These are phyloP conservation scores for Chrysosphaeria jannelii DNA, from an alignment of 2,329 filamentous ascomycete genomes.

Conservation along the genomic window DNA sequence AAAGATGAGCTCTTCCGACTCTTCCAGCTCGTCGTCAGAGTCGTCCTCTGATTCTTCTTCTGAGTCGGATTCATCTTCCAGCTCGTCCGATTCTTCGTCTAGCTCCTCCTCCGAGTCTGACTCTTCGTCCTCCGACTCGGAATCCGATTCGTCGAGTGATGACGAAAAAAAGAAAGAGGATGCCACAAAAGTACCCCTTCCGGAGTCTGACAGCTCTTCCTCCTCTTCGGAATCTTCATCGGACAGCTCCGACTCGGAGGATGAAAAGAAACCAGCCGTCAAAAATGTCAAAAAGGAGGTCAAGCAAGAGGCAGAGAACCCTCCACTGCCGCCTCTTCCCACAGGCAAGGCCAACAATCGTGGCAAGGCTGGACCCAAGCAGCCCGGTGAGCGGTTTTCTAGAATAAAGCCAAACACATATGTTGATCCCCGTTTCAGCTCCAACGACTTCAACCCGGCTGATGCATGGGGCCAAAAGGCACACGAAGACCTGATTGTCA, in stretches of 20 bases:
- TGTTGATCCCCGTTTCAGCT: conserved; percentile 38
- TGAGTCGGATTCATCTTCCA: conserved; percentile 6
- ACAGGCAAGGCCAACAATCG: conserved; percentile 11
- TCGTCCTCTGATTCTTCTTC: conserved; percentile 4
- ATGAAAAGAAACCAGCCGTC: conserved; percentile 1
- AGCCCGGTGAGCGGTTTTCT: conserved; percentile 40
- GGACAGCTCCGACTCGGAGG: conserved; percentile 1
- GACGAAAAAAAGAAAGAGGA: conserved; percentile 6
- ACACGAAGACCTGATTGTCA: conserved; percentile 64
- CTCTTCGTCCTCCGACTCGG: conserved; percentile 1
- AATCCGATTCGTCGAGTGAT: conserved; percentile 6
- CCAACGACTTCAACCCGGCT: conserved; percentile 51
- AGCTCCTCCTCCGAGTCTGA: conserved; percentile 1
- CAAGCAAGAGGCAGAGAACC: conserved; percentile 9
- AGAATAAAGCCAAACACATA: conserved; percentile 39
- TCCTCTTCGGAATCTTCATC: no score
- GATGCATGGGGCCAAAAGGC: conserved; percentile 76
- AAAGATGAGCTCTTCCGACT: no score
- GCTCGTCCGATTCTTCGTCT: conserved; percentile 4
- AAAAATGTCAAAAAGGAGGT: conserved; percentile 2
- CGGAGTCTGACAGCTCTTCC: conserved; percentile 9
- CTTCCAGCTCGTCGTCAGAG: conserved; percentile 4
- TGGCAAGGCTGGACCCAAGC: conserved; percentile 14
- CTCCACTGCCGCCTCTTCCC: conserved; percentile 23
- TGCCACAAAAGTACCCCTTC: conserved; percentile 7